phyloP scores from a whole-genome alignment of 1,284 basidiomycete species.

The Gastroboletus turbinatus region DNA sequence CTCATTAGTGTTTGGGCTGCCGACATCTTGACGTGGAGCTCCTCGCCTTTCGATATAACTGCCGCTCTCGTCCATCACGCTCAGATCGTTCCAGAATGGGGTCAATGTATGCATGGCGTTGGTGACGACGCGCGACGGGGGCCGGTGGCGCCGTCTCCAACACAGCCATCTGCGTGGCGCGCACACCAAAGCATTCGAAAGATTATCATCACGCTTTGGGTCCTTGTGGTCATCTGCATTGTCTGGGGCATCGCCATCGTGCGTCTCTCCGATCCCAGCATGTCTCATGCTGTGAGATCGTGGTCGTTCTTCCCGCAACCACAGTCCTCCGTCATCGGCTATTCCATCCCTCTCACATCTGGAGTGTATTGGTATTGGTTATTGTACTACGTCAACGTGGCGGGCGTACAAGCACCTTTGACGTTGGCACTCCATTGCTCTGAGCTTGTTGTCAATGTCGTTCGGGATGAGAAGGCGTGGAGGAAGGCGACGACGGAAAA shows the following conservation, averaged over 20 bases:
- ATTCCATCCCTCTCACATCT: conserved; percentile 22
- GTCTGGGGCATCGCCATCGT: conserved; percentile 26
- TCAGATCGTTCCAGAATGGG: conserved; percentile 17
- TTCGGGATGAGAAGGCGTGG: conserved; percentile 32
- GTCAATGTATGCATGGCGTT: conserved; percentile 27
- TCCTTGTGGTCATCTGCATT: conserved; percentile 17
- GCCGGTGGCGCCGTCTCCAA: conserved; percentile 17
- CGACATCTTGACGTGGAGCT: conserved; percentile 33
- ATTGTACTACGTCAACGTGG: conserved; percentile 29
- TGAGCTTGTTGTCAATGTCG: conserved; percentile 31
- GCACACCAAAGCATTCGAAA: conserved; percentile 21
- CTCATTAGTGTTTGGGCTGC: conserved; percentile 18
- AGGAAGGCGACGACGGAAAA: conserved; percentile 16
- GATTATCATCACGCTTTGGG: conserved; percentile 25
- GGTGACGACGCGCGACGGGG: conserved; percentile 2
- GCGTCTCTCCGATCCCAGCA: conserved; percentile 11
- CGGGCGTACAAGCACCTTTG: conserved; percentile 28
- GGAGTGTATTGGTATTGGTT: conserved; percentile 26
- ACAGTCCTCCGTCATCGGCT: conserved; percentile 24
- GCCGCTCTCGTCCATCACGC: conserved; percentile 31
- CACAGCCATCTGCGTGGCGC: conserved; percentile 31
- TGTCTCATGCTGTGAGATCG: conserved; percentile 5
- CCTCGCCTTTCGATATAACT: conserved; percentile 34
- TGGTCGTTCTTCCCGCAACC: conserved; percentile 32
- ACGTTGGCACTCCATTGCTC: conserved; percentile 32